These are phyloP conservation scores for Boletus edulis DNA, from an alignment of 768 basidiomycete species.

Conservation along the genomic window DNA sequence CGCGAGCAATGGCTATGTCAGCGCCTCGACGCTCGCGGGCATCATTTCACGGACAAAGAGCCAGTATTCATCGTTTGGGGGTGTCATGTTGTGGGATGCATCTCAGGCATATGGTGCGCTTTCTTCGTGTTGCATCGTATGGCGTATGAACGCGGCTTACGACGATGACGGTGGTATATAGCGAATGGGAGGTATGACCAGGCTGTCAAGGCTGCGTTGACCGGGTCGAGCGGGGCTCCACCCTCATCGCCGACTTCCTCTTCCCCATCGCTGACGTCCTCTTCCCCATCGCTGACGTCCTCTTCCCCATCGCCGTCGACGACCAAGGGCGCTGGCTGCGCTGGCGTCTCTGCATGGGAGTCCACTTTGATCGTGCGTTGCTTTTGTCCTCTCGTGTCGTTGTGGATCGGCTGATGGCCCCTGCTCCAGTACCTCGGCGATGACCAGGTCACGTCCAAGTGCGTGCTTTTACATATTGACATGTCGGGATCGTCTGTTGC, in stretches of 20 bases:
- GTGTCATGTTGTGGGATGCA: conserved; percentile 42
- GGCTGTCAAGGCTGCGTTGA: conserved; percentile 41
- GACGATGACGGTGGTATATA: not conserved
- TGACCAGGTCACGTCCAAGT: conserved; percentile 40
- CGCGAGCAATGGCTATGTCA: conserved; percentile 42
- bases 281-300: not conserved
- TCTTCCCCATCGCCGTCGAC: not conserved
- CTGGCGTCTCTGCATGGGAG: conserved; percentile 42
- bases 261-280: not conserved
- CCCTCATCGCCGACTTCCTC: conserved; percentile 1
- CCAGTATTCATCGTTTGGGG: conserved; percentile 45
- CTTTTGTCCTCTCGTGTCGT: not conserved
- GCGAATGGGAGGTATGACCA: conserved; percentile 44
- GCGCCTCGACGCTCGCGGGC: conserved; percentile 28
- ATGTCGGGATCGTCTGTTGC: not conserved
- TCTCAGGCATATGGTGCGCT: conserved; percentile 44
- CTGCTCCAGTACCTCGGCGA: conserved; percentile 40
- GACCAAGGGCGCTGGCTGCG: conserved; percentile 34
- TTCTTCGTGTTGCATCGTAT: not conserved
- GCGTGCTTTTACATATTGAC: conserved; percentile 7
- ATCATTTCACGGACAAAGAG: conserved; percentile 33
- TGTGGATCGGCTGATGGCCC: not conserved
- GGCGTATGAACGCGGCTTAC: too few species aligned
- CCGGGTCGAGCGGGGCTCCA: conserved; percentile 8
- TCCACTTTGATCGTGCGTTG: conserved; percentile 36